Conservation (phyloP, 2,329 filamentous ascomycete species). For the Monosporascus sp. region DNA sequence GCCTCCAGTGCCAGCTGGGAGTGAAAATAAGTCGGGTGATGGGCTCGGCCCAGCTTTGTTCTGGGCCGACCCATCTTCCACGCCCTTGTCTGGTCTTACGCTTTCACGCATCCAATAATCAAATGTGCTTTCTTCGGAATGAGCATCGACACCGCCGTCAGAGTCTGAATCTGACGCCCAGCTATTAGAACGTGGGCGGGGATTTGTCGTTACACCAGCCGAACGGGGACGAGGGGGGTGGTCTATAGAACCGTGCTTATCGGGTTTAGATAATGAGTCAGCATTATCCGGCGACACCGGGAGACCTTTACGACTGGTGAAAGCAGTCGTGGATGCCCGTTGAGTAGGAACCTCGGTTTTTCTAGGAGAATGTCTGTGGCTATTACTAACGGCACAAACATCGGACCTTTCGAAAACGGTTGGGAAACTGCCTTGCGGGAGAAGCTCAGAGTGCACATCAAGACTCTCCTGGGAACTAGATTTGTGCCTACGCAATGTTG, state of each 20-base stretch:
- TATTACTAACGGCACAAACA: constrained; percentile 16
- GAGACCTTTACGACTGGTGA: constrained; percentile 24
- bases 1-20: constrained; percentile 35
- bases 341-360: constrained; percentile 12
- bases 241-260: constrained; percentile 16
- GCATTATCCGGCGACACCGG: constrained; percentile 19
- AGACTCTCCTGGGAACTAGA: constrained; percentile 23
- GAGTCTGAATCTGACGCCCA: constrained; percentile 45
- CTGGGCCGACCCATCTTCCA: constrained; percentile 4
- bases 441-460: constrained; percentile 6
- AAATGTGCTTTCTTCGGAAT: constrained; percentile 38
- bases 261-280: constrained; percentile 18
- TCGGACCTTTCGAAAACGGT: constrained; percentile 18
- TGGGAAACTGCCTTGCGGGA: constrained; percentile 14
- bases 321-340: constrained; percentile 26
- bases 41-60: constrained; percentile 12
- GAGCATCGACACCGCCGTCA: constrained; percentile 34
- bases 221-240: constrained; percentile 39
- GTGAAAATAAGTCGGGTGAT: constrained; percentile 51
- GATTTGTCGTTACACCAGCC: constrained; percentile 39
- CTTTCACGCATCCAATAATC: constrained; percentile 56
- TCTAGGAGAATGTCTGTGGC: constrained; percentile 10
- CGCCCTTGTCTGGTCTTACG: constrained; percentile 32
- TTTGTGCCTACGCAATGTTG: constrained; percentile 35
- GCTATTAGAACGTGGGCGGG: constrained; percentile 32